A percentile compares a stretch with the other conserved stretches of the same genome.
Evolutionary conservation across 23 red algal genomes (phyloP).

Genomic region (Gracilaria gracilis): DNA sequence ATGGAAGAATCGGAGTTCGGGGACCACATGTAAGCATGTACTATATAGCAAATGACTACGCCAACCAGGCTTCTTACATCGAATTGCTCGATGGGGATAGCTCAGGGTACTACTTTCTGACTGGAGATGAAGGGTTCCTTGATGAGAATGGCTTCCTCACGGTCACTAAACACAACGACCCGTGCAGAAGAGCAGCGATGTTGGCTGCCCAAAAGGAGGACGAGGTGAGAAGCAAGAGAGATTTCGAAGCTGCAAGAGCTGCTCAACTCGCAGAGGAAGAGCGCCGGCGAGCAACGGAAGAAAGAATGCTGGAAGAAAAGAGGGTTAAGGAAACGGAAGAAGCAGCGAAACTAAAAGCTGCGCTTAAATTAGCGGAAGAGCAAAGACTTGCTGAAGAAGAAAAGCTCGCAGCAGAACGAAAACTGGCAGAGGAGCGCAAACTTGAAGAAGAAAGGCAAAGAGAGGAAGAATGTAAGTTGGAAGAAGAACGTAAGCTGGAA

Average conservation of each 20-base stretch:
- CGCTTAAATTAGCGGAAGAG: slow-evolving; percentile 28
- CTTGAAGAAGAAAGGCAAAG: slow-evolving; percentile 23
- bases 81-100: slow-evolving; percentile 45
- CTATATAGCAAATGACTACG: slow-evolving; percentile 59
- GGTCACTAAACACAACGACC: slow-evolving; percentile 5
- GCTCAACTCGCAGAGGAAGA: slow-evolving; percentile 36
- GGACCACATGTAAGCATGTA: slow-evolving; percentile 45
- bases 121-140: slow-evolving; percentile 54
- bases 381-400: slow-evolving; percentile 12
- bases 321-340: slow-evolving; percentile 36
- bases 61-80: slow-evolving; percentile 45
- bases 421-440: background rate
- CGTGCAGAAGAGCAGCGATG: background rate
- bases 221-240: slow-evolving; percentile 29
- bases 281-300: slow-evolving; percentile 19
- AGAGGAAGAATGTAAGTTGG: slow-evolving; percentile 12
- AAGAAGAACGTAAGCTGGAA: slow-evolving; percentile 33
- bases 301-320: slow-evolving; percentile 14
- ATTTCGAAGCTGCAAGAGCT: slow-evolving; percentile 41
- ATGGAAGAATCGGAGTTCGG: slow-evolving; percentile 67
- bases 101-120: slow-evolving; percentile 54
- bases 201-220: slow-evolving; percentile 8
- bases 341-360: slow-evolving; percentile 5
- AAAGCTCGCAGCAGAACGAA: background rate
- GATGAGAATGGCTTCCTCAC: slow-evolving; percentile 36